phyloP scores from a whole-genome alignment of 1,284 basidiomycete species.

The Rhodotorula sp. region DNA sequence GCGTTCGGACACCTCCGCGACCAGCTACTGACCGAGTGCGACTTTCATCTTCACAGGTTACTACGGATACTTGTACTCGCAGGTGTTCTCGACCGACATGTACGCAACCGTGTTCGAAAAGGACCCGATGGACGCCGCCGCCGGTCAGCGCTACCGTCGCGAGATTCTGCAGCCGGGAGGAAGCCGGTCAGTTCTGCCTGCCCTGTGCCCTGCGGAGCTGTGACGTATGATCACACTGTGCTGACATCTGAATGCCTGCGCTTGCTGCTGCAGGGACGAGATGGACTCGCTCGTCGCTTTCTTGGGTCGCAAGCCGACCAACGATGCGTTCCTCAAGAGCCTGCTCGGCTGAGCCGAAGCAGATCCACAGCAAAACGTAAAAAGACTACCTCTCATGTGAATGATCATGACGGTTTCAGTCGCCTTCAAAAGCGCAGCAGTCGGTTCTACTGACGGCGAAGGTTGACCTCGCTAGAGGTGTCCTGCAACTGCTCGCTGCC shows the following conservation, averaged over 20 bases:
- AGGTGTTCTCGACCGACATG: constrained; percentile 77
- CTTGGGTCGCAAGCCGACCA: constrained; percentile 72
- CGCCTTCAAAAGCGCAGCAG: too few relatives aligned
- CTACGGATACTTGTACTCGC: constrained; percentile 67
- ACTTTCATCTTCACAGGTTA: constrained; percentile 44
- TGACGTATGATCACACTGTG: neutral
- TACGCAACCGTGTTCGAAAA: constrained; percentile 73
- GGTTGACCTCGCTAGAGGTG: too few relatives aligned
- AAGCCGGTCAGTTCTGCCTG: constrained; percentile 38
- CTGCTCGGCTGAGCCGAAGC: constrained; percentile 32
- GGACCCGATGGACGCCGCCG: constrained; percentile 66
- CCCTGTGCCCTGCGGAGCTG: neutral
- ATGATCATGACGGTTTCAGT: too few relatives aligned
- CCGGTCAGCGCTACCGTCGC: constrained; percentile 57
- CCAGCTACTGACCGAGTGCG: neutral
- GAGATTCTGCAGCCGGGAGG: constrained; percentile 61
- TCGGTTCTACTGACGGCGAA: too few relatives aligned
- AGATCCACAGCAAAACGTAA: too few relatives aligned
- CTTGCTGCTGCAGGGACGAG: constrained; percentile 56
- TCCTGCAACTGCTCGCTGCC: too few relatives aligned
- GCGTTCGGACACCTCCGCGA: too few relatives aligned
- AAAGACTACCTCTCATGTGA: too few relatives aligned
- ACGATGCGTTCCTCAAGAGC: constrained; percentile 71
- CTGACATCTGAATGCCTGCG: neutral
- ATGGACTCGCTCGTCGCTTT: constrained; percentile 64